Evolutionary conservation across 108 stramenopile species (phyloP).

Genomic region (Chaetoceros muelleri): DNA sequence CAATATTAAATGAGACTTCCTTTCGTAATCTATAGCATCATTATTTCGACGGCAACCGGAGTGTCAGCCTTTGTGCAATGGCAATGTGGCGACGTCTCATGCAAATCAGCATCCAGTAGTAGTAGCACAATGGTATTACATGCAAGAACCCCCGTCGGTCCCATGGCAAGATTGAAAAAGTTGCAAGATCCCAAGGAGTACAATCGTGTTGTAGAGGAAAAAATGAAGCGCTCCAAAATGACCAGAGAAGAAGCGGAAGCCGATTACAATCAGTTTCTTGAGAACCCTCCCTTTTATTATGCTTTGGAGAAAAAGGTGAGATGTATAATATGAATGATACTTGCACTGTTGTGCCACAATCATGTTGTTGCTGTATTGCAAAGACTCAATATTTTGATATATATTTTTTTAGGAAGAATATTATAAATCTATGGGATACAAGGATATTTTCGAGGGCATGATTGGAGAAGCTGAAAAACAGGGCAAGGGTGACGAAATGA

Average conservation of each 20-base stretch:
- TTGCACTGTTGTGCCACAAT: no score
- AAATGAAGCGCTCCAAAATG: conserved; percentile 12
- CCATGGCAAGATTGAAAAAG: conserved; percentile 14
- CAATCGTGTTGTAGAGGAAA: conserved; percentile 13
- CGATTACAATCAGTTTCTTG: conserved; percentile 23
- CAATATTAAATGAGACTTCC: no score
- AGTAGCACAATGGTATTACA: background rate
- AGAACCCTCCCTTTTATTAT: conserved; percentile 21
- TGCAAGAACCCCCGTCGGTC: conserved; percentile 6
- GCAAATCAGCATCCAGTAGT: background rate
- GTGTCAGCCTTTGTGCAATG: no score
- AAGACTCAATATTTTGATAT: no score
- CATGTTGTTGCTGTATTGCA: no score
- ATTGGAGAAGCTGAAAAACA: conserved; percentile 30
- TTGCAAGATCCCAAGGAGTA: conserved; percentile 13
- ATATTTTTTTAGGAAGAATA: conserved; percentile 18
- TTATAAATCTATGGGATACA: conserved; percentile 26
- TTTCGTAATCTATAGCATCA: no score
- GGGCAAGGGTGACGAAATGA: conserved; percentile 22
- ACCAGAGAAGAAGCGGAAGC: conserved; percentile 17
- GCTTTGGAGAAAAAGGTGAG: conserved; percentile 18
- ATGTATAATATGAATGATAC: no score
- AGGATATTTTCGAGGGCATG: conserved; percentile 20
- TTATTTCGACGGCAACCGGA: no score
- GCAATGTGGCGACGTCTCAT: no score